These are phyloP conservation scores for Ensete ventricosum DNA, from an alignment of 176 grass and related monocot species.

Conservation along the genomic window DNA sequence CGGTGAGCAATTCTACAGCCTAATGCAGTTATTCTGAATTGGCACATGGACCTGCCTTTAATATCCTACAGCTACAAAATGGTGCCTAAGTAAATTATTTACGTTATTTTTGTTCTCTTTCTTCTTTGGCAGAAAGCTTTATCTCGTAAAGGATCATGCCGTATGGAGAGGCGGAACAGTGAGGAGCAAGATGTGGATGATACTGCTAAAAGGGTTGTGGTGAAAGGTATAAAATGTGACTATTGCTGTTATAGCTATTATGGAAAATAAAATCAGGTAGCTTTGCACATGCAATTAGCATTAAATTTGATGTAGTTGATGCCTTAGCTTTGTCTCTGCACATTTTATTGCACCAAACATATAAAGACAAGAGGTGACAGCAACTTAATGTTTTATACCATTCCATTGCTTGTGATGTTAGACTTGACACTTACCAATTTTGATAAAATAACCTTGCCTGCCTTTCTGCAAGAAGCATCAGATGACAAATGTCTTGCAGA, in stretches of 20 bases:
- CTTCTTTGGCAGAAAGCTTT: slow-evolving; percentile 7
- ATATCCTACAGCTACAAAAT: neutral
- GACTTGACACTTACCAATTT: too few species aligned
- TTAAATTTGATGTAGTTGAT: slow-evolving; percentile 2
- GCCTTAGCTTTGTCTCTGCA: neutral
- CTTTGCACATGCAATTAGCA: neutral
- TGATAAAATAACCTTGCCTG: too few species aligned
- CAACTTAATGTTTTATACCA: neutral
- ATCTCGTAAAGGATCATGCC: slow-evolving; percentile 8
- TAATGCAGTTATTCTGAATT: neutral
- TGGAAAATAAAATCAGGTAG: neutral
- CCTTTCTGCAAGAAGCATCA: neutral
- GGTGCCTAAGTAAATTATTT: too few species aligned
- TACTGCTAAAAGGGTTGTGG: slow-evolving; percentile 1
- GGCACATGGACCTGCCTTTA: neutral
- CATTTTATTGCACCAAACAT: neutral
- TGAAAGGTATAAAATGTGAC: neutral
- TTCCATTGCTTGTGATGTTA: neutral
- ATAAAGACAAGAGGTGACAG: slow-evolving; percentile 2
- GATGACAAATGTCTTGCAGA: too few species aligned
- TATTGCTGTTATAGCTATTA: neutral
- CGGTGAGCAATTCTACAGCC: neutral
- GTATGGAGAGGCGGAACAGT: neutral
- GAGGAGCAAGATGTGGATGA: slow-evolving; percentile 19
- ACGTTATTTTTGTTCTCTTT: neutral